Evolutionary conservation across 345 rosid genomes (phyloP), one percentile per base, ranked within the genome.

Genomic region (Mangifera indica): DNA sequence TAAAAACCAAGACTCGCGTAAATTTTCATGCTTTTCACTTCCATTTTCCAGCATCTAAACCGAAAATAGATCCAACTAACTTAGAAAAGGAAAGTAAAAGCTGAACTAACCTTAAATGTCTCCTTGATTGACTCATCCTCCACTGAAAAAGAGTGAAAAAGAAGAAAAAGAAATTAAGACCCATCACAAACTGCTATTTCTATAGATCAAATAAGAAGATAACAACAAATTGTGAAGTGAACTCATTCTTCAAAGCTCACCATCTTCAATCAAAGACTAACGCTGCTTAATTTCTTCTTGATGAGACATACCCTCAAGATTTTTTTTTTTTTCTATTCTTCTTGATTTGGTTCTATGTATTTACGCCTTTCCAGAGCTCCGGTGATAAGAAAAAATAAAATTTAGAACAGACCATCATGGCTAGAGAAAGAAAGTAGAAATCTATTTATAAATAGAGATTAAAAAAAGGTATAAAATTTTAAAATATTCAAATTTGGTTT

Each of bases 281-380:
- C 92, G 85, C 74, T 89, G 90, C 86, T 84, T 84, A 82, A 89
- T 76, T 21, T 86, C 90, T 72, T 90, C 97, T 62, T 89, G 89
- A 82, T 84, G 73, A 74, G 80, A 81, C 69, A 69, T 70, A 65
- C 83, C 87, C 93, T 89, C 42, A 5, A 37, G 42, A 37, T 5
- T 37, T 5, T 37, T 37, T 37, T 34, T 87, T 58, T 46, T 74
- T 46, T 64, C 63, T 72, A 63, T 9, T 48, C 2, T 42, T 59
- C 45, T 11, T 62, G 63, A 42, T 14, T 14, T 45, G 8, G 21
- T 48, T 44, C 48, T n/a, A 46, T 9, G 42, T 37, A 7, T 59
- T 48, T 60, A 2, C 24, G 21, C 13, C 20, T 10, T 12, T 18
- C 8, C 2, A 45, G 29, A 6, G 56, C 26, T 59, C 34, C 40